These are phyloP conservation scores for Fusarium succisae DNA, from an alignment of 2,329 filamentous ascomycete genomes.

Conservation along the genomic window DNA sequence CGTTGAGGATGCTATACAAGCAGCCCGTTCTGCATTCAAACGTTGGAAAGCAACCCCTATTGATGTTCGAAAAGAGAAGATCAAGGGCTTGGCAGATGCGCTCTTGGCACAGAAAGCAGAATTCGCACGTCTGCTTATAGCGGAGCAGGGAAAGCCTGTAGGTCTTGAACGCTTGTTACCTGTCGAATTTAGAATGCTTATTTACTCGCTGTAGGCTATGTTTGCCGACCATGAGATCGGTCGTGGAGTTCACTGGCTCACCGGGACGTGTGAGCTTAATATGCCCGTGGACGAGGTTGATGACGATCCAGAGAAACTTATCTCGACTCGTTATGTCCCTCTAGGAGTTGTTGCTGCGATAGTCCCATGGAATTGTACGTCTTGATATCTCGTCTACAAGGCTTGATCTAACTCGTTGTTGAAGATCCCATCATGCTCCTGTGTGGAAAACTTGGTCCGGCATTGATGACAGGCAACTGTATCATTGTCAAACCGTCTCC, in stretches of 20 bases:
- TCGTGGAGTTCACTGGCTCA: not conserved
- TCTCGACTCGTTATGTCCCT: not conserved
- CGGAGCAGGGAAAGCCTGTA: not conserved
- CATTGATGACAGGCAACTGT: constrained; percentile 62
- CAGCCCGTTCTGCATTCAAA: not conserved
- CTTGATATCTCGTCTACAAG: not conserved
- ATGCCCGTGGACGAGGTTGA: not conserved
- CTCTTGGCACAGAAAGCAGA: not conserved
- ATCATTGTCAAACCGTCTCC: constrained; percentile 67
- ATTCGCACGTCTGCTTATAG: not conserved
- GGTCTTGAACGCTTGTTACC: rapidly evolving
- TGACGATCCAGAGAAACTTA: not conserved
- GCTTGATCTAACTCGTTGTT: not conserved
- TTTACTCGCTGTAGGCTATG: not conserved
- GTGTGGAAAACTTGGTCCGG: not conserved
- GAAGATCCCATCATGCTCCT: constrained; percentile 2
- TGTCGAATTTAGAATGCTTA: not conserved
- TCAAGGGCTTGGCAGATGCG: not conserved
- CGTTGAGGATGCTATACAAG: not conserved
- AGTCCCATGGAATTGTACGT: not conserved
- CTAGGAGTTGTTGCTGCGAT: not conserved
- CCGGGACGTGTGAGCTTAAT: not conserved
- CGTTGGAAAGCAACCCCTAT: not conserved
- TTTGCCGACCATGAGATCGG: not conserved
- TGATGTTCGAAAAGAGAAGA: not conserved